Percentiles rank a stretch among this genome's conserved stretches.
Evolutionary conservation across 1,284 basidiomycete species (phyloP).

Genomic region (Cutaneotrichosporon sp.): DNA sequence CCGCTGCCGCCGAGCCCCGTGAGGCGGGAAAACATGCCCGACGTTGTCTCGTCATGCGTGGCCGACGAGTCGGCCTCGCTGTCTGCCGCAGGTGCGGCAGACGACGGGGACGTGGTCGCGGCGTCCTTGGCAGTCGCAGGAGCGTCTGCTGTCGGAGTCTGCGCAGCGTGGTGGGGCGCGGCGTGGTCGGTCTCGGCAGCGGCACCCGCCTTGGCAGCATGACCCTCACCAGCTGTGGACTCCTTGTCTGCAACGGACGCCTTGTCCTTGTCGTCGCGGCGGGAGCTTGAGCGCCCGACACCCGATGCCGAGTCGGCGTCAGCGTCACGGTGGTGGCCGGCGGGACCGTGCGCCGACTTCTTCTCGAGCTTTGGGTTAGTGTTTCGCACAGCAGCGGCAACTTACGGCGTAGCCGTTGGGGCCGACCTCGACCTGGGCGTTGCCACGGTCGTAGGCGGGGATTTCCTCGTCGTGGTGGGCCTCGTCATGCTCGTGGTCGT

Average conservation of each 20-base stretch:
- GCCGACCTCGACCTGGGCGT: constrained; percentile 52
- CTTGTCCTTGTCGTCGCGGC: constrained; percentile 41
- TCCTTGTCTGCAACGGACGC: constrained; percentile 34
- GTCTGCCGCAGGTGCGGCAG: not conserved
- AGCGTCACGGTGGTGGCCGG: not conserved
- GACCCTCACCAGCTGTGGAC: constrained; percentile 44
- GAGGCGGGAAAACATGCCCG: constrained; percentile 3
- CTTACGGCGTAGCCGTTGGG: constrained; percentile 68
- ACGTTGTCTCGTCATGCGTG: not conserved
- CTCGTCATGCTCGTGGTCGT: constrained; percentile 46
- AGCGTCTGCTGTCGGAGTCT: not conserved
- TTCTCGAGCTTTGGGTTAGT: constrained; percentile 10
- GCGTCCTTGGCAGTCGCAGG: not conserved
- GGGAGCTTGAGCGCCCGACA: constrained; percentile 3
- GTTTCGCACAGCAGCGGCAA: constrained; percentile 9
- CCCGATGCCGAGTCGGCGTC: constrained; percentile 15
- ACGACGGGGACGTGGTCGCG: not conserved
- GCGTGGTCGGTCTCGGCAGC: not conserved
- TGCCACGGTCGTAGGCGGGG: constrained; percentile 49
- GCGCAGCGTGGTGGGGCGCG: not conserved
- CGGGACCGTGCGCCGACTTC: constrained; percentile 12
- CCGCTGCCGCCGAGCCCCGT: not conserved
- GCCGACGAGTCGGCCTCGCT: not conserved
- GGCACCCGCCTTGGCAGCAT: not conserved
- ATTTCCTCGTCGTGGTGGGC: constrained; percentile 45